Evolutionary conservation across 2,329 filamentous ascomycete species (phyloP).

Genomic region (Hymenoscyphus repandus): DNA sequence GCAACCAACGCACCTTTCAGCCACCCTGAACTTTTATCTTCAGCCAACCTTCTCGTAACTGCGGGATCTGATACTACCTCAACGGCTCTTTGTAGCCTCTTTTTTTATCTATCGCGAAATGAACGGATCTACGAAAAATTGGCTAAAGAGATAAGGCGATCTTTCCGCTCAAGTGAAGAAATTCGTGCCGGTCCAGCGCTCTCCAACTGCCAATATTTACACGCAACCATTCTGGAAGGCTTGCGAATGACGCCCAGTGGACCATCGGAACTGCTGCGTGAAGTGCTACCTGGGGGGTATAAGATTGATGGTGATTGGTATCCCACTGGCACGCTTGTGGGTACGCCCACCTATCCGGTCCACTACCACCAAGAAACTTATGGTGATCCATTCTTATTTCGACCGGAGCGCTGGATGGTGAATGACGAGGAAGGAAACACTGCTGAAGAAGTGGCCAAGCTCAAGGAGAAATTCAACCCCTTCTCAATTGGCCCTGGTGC

Average conservation of each 20-base stretch:
- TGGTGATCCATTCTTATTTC: constrained; percentile 26
- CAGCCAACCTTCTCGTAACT: constrained; percentile 7
- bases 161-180: constrained; percentile 30
- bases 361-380: constrained; percentile 31
- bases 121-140: constrained; percentile 24
- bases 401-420: constrained; percentile 17
- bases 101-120: constrained; percentile 34
- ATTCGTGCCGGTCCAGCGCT: constrained; percentile 31
- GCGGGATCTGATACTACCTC: constrained; percentile 29
- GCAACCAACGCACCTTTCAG: constrained; percentile 50
- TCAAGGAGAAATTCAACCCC: constrained; percentile 6
- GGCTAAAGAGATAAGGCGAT: constrained; percentile 28
- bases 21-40: constrained; percentile 22
- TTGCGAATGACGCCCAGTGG: constrained; percentile 41
- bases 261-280: constrained; percentile 38
- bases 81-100: constrained; percentile 26
- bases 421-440: constrained; percentile 10
- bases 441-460: constrained; percentile 9
- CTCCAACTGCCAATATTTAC: constrained; percentile 26
- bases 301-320: constrained; percentile 26
- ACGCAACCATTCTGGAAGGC: constrained; percentile 43
- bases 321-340: constrained; percentile 29
- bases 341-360: constrained; percentile 33
- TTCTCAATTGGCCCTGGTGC: constrained; percentile 11
- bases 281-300: constrained; percentile 31